Base-by-base conservation (phyloP, 148 eudicot genomes). In the Euryodendron excelsum region DNA sequence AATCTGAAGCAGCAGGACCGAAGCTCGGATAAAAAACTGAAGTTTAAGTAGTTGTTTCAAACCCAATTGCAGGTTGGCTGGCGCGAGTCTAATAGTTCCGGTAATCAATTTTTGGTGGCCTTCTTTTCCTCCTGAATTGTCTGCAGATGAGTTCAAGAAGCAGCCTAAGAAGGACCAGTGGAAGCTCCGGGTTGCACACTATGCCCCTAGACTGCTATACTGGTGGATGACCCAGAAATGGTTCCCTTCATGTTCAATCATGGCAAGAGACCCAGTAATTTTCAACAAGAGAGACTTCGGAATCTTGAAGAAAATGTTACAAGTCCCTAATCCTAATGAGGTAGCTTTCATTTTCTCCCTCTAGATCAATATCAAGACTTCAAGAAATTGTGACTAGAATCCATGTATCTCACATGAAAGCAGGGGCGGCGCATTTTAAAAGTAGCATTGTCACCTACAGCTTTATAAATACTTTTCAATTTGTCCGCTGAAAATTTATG, bases 221-320 rank as follows among this genome's bases (percentile, higher is more conserved):
- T 84, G 85, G 89, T 86, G 85, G 81, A 30, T 84, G 62, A 81
- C 87, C 25, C 87, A 86, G 58, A 86, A 84, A 70, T 52, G 83
- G 83, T 80, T 81, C 73, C 81, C 85, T 41, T 69, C 86, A 10
- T 81, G 72, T 47, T 80, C 86, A 39, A 78, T 77, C 33, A 77
- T 83, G 58, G 86, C 71, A 18, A 59, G 69, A n/a, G 64, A 78
- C 71, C 81, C 86, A 14, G 31, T 34, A 15, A 76, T 79, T 53
- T 84, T 69, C 27, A 61, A 77, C 76, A 53, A 13, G 17, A 75
- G 78, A 62, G 89, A 86, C 65, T 59, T 76, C 30, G 86, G 74
- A 5, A 79, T 81, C 75, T 70, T 81, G 69, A 69, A 81, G 73
- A 84, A 76, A 59, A 78, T 85, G 50, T 72, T 77, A 5, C 73